A percentile compares a stretch with the other conserved stretches of the same genome.
Conservation (phyloP, 169 alveolate genomes). For the Plasmodium gallinaceum region DNA sequence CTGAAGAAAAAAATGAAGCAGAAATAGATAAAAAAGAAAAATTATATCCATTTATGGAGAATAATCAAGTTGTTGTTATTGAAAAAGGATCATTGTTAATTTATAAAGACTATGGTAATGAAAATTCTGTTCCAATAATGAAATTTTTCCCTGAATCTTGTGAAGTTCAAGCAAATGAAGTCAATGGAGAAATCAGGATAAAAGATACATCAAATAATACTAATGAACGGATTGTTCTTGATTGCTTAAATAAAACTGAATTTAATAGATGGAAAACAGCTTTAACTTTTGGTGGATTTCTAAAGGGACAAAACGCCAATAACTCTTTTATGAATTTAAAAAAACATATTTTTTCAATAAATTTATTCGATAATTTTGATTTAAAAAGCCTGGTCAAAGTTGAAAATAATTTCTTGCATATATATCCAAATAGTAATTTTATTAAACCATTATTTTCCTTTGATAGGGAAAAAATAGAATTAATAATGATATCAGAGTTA, state of each 20-base stretch:
- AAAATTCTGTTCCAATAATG: conserved; percentile 80
- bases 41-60: conserved; percentile 4
- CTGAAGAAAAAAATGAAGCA: conserved; percentile 14
- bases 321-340: conserved; percentile 75
- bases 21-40: conserved; percentile 18
- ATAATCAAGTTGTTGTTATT: conserved; percentile 82
- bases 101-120: conserved; percentile 78
- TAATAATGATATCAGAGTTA: conserved; percentile 66
- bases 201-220: conserved; percentile 39
- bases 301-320: conserved; percentile 41
- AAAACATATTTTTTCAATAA: conserved; percentile 84
- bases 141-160: conserved; percentile 78
- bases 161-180: conserved; percentile 78
- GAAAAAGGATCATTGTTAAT: conserved; percentile 79
- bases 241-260: conserved; percentile 81
- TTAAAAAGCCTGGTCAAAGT: conserved; percentile 43
- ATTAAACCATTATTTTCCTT: conserved; percentile 79
- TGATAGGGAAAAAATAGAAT: conserved; percentile 74
- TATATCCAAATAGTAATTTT: conserved; percentile 76
- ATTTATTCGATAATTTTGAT: conserved; percentile 78
- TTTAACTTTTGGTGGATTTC: conserved; percentile 83
- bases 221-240: conserved; percentile 78
- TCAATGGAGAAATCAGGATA: conserved; percentile 77
- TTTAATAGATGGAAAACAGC: conserved; percentile 86
- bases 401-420: conserved; percentile 40